Conservation (phyloP, 1,139 yeast genomes). For the Diutina pseudorugosa region DNA sequence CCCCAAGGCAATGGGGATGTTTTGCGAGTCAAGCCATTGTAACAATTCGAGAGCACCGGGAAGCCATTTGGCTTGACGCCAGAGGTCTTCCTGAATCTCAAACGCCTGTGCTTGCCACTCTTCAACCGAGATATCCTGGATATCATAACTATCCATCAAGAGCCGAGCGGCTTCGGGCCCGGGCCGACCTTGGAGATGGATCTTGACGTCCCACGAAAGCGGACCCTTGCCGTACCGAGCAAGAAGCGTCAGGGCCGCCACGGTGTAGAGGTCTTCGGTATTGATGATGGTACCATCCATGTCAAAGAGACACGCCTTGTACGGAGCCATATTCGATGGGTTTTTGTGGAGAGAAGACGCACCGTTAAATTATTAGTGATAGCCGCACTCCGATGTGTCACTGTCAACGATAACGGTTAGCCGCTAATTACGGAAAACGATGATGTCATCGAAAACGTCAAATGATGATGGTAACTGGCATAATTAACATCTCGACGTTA, state of each 20-base stretch:
- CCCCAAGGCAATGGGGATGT: slow-evolving; percentile 82
- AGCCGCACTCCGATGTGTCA: no score
- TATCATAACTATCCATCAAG: slow-evolving; percentile 52
- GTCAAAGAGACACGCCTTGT: slow-evolving; percentile 85
- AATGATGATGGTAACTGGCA: no score
- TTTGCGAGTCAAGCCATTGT: slow-evolving; percentile 28
- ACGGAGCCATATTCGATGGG: not conserved
- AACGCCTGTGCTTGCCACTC: slow-evolving; percentile 42
- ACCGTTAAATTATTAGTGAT: no score
- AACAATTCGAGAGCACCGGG: slow-evolving; percentile 80
- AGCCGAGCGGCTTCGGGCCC: slow-evolving; percentile 54
- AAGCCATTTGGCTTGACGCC: slow-evolving; percentile 55
- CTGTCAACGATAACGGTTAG: no score
- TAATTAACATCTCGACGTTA: no score
- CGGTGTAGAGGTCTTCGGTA: slow-evolving; percentile 85
- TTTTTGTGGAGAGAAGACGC: no score
- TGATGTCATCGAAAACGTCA: no score
- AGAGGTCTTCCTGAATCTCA: slow-evolving; percentile 41
- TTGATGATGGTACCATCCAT: slow-evolving; percentile 92
- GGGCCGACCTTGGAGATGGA: slow-evolving; percentile 82
- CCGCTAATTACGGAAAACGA: no score
- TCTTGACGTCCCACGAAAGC: slow-evolving; percentile 82
- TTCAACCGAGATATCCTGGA: slow-evolving; percentile 52
- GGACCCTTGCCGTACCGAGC: slow-evolving; percentile 62
- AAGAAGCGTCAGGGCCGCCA: slow-evolving; percentile 54